Evolutionary conservation across 257 asterid genomes (phyloP).

Genomic region (Nicotiana paniculata): DNA sequence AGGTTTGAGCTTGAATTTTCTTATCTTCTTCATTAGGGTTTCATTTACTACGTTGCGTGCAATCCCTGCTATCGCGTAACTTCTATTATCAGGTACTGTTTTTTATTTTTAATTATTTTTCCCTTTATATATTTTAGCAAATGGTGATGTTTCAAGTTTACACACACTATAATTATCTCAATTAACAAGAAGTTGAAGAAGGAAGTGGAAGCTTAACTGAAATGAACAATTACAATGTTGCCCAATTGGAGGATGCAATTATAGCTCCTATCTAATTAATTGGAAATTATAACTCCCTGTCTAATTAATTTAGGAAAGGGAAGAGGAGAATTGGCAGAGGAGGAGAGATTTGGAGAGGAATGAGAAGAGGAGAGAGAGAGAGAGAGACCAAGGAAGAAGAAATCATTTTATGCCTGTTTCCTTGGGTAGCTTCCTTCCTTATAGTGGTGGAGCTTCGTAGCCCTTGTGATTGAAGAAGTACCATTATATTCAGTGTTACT

Average conservation of each 20-base stretch:
- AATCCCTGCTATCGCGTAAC: background rate
- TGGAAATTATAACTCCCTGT: background rate
- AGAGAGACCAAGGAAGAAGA: background rate
- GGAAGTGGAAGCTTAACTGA: background rate
- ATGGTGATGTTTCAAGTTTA: background rate
- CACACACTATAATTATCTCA: background rate
- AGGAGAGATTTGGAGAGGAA: background rate
- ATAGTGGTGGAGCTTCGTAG: background rate
- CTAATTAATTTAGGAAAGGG: background rate
- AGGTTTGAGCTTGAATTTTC: background rate
- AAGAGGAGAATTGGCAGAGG: background rate
- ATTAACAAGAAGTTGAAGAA: background rate
- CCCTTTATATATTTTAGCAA: background rate
- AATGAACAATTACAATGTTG: background rate
- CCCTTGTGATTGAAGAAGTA: background rate
- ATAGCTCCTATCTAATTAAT: background rate
- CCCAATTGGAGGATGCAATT: background rate
- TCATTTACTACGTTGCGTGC: background rate
- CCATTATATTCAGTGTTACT: background rate
- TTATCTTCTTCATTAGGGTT: background rate
- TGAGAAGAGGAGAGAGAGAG: background rate
- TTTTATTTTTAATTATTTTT: background rate
- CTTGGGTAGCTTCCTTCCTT: background rate
- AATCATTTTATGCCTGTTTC: background rate
- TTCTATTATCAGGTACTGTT: background rate